phyloP scores from a whole-genome alignment of 2,329 filamentous ascomycete species.

The Ceratocystis smalleyi region DNA sequence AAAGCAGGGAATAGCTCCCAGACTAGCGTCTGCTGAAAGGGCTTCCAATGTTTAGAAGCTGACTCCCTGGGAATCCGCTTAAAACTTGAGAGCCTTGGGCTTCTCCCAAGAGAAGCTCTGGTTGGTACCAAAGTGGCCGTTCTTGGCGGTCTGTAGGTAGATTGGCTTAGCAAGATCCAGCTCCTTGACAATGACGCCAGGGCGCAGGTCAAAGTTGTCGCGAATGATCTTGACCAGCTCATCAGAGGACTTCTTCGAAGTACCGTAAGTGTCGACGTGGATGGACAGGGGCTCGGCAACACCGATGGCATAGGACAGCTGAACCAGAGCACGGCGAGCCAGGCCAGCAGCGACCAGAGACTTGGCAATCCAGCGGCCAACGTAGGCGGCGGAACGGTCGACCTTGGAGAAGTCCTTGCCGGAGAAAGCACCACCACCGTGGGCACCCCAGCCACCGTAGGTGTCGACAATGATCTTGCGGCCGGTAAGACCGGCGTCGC shows the following conservation, averaged over 20 bases:
- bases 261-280: constrained; percentile 96
- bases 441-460: constrained; percentile 98
- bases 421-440: constrained; percentile 99
- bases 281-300: constrained; percentile 94
- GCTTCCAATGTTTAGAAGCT: not conserved
- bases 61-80: constrained; percentile 28
- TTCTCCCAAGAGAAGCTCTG: constrained; percentile 97
- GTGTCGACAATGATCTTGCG: constrained; percentile 99
- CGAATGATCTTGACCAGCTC: constrained; percentile 91
- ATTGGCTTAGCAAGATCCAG: constrained; percentile 90
- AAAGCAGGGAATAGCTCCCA: not conserved
- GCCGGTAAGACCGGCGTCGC: constrained; percentile 94
- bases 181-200: constrained; percentile 96
- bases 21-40: not conserved
- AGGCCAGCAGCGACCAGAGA: constrained; percentile 81
- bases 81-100: constrained; percentile 87
- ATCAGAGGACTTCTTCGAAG: constrained; percentile 72
- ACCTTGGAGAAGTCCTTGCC: constrained; percentile 99
- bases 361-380: constrained; percentile 98
- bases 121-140: constrained; percentile 96
- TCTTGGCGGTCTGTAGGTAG: constrained; percentile 98
- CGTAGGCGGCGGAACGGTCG: constrained; percentile 93
- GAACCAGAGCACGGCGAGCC: constrained; percentile 81
- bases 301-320: constrained; percentile 98
- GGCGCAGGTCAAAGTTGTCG: constrained; percentile 93